phyloP scores from a whole-genome alignment of 2,329 filamentous ascomycete genomes.

The Diaporthe nobilis region DNA sequence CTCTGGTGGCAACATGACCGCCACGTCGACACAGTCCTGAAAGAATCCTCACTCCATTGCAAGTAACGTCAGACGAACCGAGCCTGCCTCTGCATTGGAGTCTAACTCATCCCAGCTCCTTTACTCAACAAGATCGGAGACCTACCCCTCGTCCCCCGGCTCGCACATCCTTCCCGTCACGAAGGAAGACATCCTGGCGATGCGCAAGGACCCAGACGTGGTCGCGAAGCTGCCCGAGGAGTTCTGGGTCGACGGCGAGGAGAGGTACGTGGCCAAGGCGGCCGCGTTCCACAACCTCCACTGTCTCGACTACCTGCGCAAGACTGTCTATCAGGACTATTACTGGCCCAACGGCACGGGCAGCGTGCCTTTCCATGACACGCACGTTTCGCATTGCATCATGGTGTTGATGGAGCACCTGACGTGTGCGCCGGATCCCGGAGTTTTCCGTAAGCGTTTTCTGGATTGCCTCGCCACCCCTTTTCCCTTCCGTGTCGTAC shows the following conservation, averaged over 20 bases:
- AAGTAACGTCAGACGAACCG: background rate
- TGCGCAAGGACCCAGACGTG: background rate
- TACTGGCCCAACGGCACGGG: conserved; percentile 10
- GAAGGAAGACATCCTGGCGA: background rate
- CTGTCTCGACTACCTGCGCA: conserved; percentile 26
- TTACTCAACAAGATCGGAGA: background rate
- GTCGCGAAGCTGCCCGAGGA: background rate
- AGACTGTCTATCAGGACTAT: background rate
- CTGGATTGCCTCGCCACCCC: too few relatives aligned
- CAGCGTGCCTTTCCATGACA: background rate
- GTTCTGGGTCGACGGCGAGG: background rate
- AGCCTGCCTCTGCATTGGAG: background rate
- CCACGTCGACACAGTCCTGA: background rate
- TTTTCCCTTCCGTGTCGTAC: too few relatives aligned
- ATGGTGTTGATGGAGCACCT: conserved; percentile 3
- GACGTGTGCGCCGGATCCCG: background rate
- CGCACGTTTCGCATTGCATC: background rate
- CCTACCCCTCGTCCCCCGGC: background rate
- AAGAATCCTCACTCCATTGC: background rate
- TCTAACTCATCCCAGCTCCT: background rate
- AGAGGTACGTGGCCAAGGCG: background rate
- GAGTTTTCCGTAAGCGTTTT: background rate
- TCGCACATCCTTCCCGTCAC: background rate
- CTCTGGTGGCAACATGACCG: background rate
- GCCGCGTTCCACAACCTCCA: conserved; percentile 28